Evolutionary conservation across 2,329 filamentous ascomycete genomes (phyloP), one percentile per base, ranked within the genome.

Genomic region (Scopulariopsis brevicaulis): DNA sequence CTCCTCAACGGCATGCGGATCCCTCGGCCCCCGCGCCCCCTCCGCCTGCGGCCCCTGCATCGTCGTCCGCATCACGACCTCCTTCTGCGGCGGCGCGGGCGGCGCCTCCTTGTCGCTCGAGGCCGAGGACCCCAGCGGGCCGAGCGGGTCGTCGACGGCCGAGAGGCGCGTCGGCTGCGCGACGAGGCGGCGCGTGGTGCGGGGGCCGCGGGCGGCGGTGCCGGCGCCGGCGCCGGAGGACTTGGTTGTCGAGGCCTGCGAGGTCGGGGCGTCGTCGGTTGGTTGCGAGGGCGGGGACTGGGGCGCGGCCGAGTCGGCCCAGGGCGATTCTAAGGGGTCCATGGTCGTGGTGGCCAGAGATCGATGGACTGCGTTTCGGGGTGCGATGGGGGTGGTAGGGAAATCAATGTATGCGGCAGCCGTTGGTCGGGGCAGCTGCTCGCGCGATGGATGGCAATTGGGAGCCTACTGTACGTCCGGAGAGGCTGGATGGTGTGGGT

Each of bases 81-180:
- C 85, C 72, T 88, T 87, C 68, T 80, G 78, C 37, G 85, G 85
- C 52, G 84, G 85, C 51, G 69, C 69, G 56, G 82, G 81, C 32
- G 86, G 71, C 56, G 82, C 65, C 55, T 61, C 63, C 28, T 52
- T 66, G 24, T 54, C 50, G 34, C 37, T 37, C 43, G 66, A 73
- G 59, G 79, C 79, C 51, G 82, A 81, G 11, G 85, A 71, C 59
- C 89, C 89, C 56, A 95, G 76, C 24, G 89, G 89, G 1, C 89
- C 90, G 53, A 92, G 80, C 58, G 87, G 86, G 68, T 91, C 87
- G 51, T 86, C 82, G 63, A 90, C 86, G 61, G 86, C 86, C 72
- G 93, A 85, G 60, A 93, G 85, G 57, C 84, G 86, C 53, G 89
- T 91, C 34, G 87, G 83, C 68, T 92, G 87, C 60, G 86, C 85